Evolutionary conservation across 2,329 filamentous ascomycete species (phyloP).

Genomic region (Colletotrichum orbiculare): DNA sequence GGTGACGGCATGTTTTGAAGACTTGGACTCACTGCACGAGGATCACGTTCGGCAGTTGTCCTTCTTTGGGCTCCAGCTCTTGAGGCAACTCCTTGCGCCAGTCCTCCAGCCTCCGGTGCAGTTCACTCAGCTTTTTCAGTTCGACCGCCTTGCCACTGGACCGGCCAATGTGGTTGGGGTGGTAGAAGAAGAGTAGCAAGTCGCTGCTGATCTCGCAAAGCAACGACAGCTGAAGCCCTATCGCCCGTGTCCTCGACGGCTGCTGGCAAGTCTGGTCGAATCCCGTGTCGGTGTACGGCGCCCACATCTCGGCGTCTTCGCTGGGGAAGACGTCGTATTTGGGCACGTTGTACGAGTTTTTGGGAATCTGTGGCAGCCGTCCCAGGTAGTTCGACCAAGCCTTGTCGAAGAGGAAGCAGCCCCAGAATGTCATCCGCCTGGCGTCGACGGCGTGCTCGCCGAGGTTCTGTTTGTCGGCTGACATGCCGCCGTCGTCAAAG

Average conservation of each 20-base stretch:
- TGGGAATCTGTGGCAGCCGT: conserved; percentile 86
- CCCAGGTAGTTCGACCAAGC: conserved; percentile 98
- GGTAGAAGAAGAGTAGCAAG: conserved; percentile 89
- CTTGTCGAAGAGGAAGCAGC: conserved; percentile 98
- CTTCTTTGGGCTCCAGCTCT: conserved; percentile 90
- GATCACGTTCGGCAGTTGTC: conserved; percentile 85
- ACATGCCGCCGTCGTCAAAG: conserved; percentile 78
- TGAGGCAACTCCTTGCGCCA: conserved; percentile 88
- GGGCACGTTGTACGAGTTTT: conserved; percentile 82
- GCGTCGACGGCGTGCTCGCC: conserved; percentile 90
- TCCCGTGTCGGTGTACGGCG: conserved; percentile 87
- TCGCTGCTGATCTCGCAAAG: conserved; percentile 96
- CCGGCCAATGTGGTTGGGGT: conserved; percentile 74
- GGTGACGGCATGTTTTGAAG: neutral
- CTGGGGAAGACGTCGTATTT: conserved; percentile 91
- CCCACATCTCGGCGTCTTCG: conserved; percentile 89
- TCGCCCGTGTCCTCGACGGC: conserved; percentile 83
- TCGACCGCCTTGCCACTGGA: conserved; percentile 82
- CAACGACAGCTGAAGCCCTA: conserved; percentile 82
- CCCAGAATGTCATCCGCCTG: conserved; percentile 93
- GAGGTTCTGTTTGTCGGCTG: conserved; percentile 66
- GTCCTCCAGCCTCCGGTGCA: conserved; percentile 88
- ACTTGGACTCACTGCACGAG: conserved; percentile 79
- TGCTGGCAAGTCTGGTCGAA: conserved; percentile 79
- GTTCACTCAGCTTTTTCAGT: conserved; percentile 90